Base-by-base conservation (phyloP, 192 early-diverging fungal genomes). In the Coemansia sp. region DNA sequence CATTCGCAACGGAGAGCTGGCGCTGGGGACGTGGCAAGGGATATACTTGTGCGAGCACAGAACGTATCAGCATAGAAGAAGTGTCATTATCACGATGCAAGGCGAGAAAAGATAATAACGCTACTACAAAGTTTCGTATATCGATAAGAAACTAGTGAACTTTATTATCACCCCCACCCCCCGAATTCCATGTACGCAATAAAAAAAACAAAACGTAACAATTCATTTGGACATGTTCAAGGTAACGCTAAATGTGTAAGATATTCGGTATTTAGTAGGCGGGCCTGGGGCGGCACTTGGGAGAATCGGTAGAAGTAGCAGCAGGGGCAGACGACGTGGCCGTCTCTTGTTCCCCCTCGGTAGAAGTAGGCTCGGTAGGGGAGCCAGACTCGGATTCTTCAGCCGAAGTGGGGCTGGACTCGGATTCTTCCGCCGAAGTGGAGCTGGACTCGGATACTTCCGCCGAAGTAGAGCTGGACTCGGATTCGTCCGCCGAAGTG, bases 21-120 rank as follows among this genome's bases (percentile, higher is more conserved):
- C 89, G 29, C 69, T 91, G 11, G 95, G 95, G 36, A 93, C 88
- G 29, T 93, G 91, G 91, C 91, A 93, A 76, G 91, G 90, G 0
- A 90, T 93, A 15, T 93, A 87, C 71, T 65, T 92, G 38, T 90
- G 86, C 55, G 91, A 93, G 64, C 91, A 93, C 62, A 75, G 91
- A 38, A 69, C 81, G 36, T 70, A 85, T 41, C 83, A 82, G 62
- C 85, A 86, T 23, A 64, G 76, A 19, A 75, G 91, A n/a, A 83
- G 69, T 14, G 68, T 92, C 33, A 85, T 93, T 4, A 84, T 93
- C 5, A 93, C 91, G 3, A 53, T 93, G 10, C 90, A 93, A 66
- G 91, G 91, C 35, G 85, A 92, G 54, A 89, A 86, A 53, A 78
- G 75, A 62, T 59, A 61, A 42, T 34, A 29, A 25, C n/a, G 7